Conservation (phyloP, 2,329 filamentous ascomycete genomes). For the Sporothrix sp. region DNA sequence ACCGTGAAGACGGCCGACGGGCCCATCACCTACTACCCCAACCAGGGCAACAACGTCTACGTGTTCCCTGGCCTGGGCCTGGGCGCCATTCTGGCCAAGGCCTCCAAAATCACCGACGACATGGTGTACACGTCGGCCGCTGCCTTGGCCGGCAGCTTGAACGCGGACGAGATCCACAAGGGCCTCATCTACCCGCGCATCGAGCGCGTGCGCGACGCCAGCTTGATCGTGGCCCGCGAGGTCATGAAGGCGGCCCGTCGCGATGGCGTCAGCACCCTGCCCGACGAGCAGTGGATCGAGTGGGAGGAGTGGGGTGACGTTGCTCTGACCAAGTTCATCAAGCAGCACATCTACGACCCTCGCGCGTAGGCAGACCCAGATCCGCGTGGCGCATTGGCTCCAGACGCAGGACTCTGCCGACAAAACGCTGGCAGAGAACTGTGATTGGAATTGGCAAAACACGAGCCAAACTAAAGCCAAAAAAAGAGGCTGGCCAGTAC, state of each 20-base stretch:
- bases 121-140: slow-evolving; percentile 96
- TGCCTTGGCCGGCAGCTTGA: slow-evolving; percentile 68
- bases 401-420: background rate
- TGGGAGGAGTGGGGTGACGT: slow-evolving; percentile 65
- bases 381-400: too few species aligned
- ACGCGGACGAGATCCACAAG: slow-evolving; percentile 67
- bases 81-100: slow-evolving; percentile 84
- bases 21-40: slow-evolving; percentile 60
- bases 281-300: slow-evolving; percentile 59
- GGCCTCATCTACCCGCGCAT: slow-evolving; percentile 88
- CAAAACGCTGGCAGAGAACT: too few species aligned
- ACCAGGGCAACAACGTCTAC: slow-evolving; percentile 81
- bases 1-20: slow-evolving; percentile 52
- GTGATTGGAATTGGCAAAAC: background rate
- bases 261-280: slow-evolving; percentile 62
- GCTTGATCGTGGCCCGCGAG: slow-evolving; percentile 73
- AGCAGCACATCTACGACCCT: slow-evolving; percentile 53
- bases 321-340: slow-evolving; percentile 50
- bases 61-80: slow-evolving; percentile 95
- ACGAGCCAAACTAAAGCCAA: background rate
- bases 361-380: slow-evolving; percentile 5
- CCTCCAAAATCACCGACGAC: slow-evolving; percentile 75
- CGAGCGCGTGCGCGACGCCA: slow-evolving; percentile 84
- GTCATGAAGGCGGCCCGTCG: slow-evolving; percentile 87
- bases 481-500: too few species aligned